Evolutionary conservation across 2,329 filamentous ascomycete species (phyloP).

Genomic region (Sclerotinia spermophila): DNA sequence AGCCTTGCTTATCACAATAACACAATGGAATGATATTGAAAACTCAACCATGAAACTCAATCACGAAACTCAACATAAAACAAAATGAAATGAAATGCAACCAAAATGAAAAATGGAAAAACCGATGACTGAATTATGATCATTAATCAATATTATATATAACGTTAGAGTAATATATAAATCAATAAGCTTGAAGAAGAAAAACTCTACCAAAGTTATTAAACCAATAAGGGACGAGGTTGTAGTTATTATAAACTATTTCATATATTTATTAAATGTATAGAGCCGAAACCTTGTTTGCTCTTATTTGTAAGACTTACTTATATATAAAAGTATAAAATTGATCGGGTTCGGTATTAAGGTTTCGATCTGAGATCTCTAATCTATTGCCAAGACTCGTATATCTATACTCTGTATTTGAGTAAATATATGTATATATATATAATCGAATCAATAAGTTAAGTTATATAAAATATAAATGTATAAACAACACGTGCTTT

Average conservation of each 20-base stretch:
- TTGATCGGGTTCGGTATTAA: background rate
- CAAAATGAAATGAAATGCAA: too few relatives aligned
- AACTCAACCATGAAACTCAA: background rate
- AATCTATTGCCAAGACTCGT: too few relatives aligned
- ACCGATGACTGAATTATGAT: background rate
- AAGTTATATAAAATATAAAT: too few relatives aligned
- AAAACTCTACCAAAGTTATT: background rate
- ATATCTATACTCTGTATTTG: too few relatives aligned
- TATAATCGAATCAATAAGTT: too few relatives aligned
- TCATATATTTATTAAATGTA: background rate
- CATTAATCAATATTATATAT: background rate
- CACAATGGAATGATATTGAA: background rate
- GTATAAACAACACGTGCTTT: background rate
- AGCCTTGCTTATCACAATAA: background rate
- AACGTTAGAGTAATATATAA: too few relatives aligned
- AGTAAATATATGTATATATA: too few relatives aligned
- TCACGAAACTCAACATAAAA: background rate
- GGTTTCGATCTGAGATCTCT: background rate
- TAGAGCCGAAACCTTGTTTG: background rate
- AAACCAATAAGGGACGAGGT: background rate
- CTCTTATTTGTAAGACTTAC: too few relatives aligned
- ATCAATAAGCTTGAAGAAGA: background rate
- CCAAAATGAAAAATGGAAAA: background rate
- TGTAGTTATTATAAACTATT: background rate
- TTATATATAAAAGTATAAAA: too few relatives aligned